phyloP scores from a whole-genome alignment of 1,284 basidiomycete genomes.

The Fomitopsis palustris region DNA sequence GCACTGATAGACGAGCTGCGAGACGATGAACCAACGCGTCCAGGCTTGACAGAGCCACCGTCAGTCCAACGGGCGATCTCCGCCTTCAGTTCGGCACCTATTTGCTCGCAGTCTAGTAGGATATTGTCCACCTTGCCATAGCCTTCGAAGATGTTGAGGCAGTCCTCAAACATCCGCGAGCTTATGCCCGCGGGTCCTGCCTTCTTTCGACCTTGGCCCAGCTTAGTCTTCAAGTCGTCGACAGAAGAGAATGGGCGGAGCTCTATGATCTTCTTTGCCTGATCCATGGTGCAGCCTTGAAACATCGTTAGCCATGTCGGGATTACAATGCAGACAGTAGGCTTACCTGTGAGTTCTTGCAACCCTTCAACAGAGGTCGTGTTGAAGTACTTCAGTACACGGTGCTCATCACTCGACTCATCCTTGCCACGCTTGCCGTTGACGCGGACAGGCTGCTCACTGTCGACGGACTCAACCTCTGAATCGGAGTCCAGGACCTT shows the following conservation, averaged over 20 bases:
- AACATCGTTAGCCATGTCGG: constrained; percentile 11
- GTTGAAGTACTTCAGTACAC: constrained; percentile 87
- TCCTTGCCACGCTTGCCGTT: constrained; percentile 17
- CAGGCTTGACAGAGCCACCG: constrained; percentile 35
- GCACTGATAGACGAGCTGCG: constrained; percentile 30
- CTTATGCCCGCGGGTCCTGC: constrained; percentile 80
- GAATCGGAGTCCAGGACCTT: constrained; percentile 67
- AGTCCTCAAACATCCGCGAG: constrained; percentile 88
- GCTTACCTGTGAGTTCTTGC: constrained; percentile 86
- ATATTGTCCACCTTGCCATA: constrained; percentile 91
- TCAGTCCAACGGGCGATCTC: constrained; percentile 81
- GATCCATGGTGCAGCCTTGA: constrained; percentile 78
- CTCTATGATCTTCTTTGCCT: constrained; percentile 78
- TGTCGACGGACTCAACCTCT: constrained; percentile 41
- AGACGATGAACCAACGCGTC: constrained; percentile 28
- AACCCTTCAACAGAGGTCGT: constrained; percentile 67
- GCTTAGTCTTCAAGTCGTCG: constrained; percentile 77
- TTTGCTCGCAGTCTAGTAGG: constrained; percentile 84
- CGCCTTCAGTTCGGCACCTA: constrained; percentile 65
- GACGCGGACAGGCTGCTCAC: constrained; percentile 27
- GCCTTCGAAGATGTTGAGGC: constrained; percentile 83
- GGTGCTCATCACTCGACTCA: constrained; percentile 34
- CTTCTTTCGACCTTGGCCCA: constrained; percentile 83
- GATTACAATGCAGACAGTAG: background rate
- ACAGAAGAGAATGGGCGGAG: constrained; percentile 80